Conservation (phyloP, 805 yeast species). For the Yamadazyma takamatsuzukensis region DNA sequence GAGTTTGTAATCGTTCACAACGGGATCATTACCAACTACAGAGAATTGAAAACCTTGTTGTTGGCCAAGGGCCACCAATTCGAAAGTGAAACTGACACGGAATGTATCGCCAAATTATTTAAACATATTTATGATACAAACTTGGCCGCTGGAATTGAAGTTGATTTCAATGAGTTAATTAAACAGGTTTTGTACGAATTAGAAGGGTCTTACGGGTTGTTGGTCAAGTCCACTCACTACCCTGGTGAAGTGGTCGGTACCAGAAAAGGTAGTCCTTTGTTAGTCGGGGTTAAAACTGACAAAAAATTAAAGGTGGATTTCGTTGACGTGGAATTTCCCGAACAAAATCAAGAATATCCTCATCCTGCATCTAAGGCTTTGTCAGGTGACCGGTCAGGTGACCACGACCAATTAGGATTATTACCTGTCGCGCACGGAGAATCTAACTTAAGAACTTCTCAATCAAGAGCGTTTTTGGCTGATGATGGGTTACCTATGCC, state of each 20-base stretch:
- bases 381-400: slow-evolving; percentile 13
- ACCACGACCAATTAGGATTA: slow-evolving; percentile 31
- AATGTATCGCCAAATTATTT: slow-evolving; percentile 93
- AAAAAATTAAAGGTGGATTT: slow-evolving; percentile 94
- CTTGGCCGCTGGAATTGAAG: slow-evolving; percentile 64
- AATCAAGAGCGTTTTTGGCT: slow-evolving; percentile 93
- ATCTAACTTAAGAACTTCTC: slow-evolving; percentile 72
- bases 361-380: slow-evolving; percentile 10
- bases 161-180: slow-evolving; percentile 88
- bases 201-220: slow-evolving; percentile 96
- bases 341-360: slow-evolving; percentile 29
- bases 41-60: slow-evolving; percentile 83
- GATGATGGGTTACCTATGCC: slow-evolving; percentile 93
- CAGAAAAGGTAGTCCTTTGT: slow-evolving; percentile 95
- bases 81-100: slow-evolving; percentile 95
- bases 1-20: slow-evolving; percentile 95
- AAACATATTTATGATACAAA: slow-evolving; percentile 84
- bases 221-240: slow-evolving; percentile 86
- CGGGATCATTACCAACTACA: slow-evolving; percentile 95
- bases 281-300: slow-evolving; percentile 96
- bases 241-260: slow-evolving; percentile 97
- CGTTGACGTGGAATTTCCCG: slow-evolving; percentile 97
- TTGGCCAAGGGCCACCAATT: slow-evolving; percentile 74
- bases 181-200: slow-evolving; percentile 89
- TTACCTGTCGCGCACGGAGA: slow-evolving; percentile 55